Evolutionary conservation across 352 stramenopile species (phyloP), one percentile per base, ranked within the genome.

Genomic region (Aphanomyces euteiches): DNA sequence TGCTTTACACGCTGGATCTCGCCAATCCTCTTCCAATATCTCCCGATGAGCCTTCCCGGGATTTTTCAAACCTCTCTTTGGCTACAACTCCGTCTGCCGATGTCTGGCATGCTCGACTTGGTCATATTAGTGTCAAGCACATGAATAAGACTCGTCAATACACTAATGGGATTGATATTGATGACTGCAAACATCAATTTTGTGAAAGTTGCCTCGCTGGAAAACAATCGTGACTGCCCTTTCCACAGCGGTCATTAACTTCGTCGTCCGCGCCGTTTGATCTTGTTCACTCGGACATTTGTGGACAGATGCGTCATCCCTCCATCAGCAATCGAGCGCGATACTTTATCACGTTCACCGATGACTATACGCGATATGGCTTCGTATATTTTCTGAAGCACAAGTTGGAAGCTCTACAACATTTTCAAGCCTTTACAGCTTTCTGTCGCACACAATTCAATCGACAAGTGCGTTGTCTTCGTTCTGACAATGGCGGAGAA

Each of bases 141-240:
- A 53, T n/a, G 45, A 19, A n/a, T 15, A 53, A 53, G 45, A 53
- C 45, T n/a, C 13, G n/a, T n/a, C 45, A 53, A 53, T 53, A 53
- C 45, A 53, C 45, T 15, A 53, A n/a, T 2, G 45, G 45, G 1
- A 53, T 53, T 53, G 45, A 53, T 15, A 15, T 53, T n/a, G 13
- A 15, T n/a, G 45, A 28, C 45, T 53, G 45, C 45, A 53, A 53
- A 19, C 45, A 53, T n/a, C 13, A n/a, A 19, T 53, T 53, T 53
- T 2, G n/a, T n/a, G 13, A 15, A 19, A 53, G 45, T 53, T 53
- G 45, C n/a, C 45, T 53, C n/a, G 45, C 45, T n/a, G n/a, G 45
- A 53, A 53, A 53, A 19, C 45, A 53, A 53, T 53, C 45, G 45
- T 2, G 45, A n/a, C 45, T 53, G n/a, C 45, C 45, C 13, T 53